These are phyloP conservation scores for Penicillium simplicissimum DNA, from an alignment of 495 filamentous ascomycete species.

Conservation along the genomic window DNA sequence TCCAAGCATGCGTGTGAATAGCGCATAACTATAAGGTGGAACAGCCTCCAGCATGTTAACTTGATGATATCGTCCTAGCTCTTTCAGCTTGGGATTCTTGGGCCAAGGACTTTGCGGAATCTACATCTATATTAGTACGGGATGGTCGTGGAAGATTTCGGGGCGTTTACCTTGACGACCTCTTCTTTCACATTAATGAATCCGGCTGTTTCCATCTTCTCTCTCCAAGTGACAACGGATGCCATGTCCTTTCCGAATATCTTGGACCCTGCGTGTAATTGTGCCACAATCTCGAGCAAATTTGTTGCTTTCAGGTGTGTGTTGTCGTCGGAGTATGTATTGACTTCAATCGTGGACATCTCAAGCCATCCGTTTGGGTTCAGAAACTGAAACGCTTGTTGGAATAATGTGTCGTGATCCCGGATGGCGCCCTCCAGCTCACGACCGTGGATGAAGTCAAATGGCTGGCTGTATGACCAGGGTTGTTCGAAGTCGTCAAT, in stretches of 20 bases:
- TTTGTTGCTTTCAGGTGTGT: conserved; percentile 42
- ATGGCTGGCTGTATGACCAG: conserved; percentile 52
- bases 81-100: conserved; percentile 53
- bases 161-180: conserved; percentile 36
- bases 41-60: conserved; percentile 51
- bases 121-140: conserved; percentile 19
- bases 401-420: conserved; percentile 58
- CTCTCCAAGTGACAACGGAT: conserved; percentile 41
- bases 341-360: conserved; percentile 55
- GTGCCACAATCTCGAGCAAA: conserved; percentile 36
- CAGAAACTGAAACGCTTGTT: conserved; percentile 48
- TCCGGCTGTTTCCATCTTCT: conserved; percentile 51
- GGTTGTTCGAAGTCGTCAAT: conserved; percentile 62
- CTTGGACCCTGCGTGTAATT: conserved; percentile 31
- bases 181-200: conserved; percentile 55
- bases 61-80: conserved; percentile 48
- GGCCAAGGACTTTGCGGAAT: conserved; percentile 54
- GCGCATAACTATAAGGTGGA: conserved; percentile 48
- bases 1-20: conserved; percentile 58
- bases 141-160: neutral
- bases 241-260: conserved; percentile 43
- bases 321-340: conserved; percentile 54
- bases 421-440: conserved; percentile 57
- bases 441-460: conserved; percentile 66
- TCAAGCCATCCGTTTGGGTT: conserved; percentile 63